Evolutionary conservation across 208 protist genomes (phyloP), one percentile per base, ranked within the genome.

Genomic region (Balamuthia mandrillaris): DNA sequence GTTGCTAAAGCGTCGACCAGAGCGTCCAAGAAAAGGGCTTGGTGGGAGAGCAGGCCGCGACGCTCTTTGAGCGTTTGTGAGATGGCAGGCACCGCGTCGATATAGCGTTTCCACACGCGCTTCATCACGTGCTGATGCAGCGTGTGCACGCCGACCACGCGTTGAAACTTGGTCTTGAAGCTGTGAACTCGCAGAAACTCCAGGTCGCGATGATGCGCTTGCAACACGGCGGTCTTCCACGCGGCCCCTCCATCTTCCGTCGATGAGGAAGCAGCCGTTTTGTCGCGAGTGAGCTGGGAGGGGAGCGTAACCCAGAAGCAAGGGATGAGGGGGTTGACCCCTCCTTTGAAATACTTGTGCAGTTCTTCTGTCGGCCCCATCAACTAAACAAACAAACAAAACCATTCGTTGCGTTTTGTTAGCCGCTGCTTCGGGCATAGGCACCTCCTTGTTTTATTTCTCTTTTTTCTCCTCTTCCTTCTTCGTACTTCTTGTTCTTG

Each of bases 251-350:
- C n/a, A 16, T 29, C 47, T 4, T 60, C 6, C 9, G 52, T 3
- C 3, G 9, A 18, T 5, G n/a, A 60, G 52, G 52, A 18, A 60
- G 31, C 6, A 27, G 24, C 52, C 14, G 24, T 60, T 4, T 18
- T 60, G 24, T 3, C 3, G 6, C 31, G 14, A 60, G 3, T n/a
- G 52, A 27, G n/a, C 33, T 37, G 0, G 42, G 68, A 78, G 16
- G 68, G 68, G 29, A 78, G 45, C 5, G 68, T 78, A 33, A 78
- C 68, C 68, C 68, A 78, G 47, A 78, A 78, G 68, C 68, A 78
- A 12, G 68, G 68, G 27, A 78, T 29, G 1, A 78, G 68, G 4
- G 68, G 68, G 27, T 78, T 42, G 45, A 60, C 27, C 45, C 68
- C 68, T 16, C 68, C 68, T 49, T 78, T 78, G 7, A 78, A 31